Evolutionary conservation across 1,284 basidiomycete species (phyloP), one percentile per base, ranked within the genome.

Genomic region (Coniferiporia sulphurascens): DNA sequence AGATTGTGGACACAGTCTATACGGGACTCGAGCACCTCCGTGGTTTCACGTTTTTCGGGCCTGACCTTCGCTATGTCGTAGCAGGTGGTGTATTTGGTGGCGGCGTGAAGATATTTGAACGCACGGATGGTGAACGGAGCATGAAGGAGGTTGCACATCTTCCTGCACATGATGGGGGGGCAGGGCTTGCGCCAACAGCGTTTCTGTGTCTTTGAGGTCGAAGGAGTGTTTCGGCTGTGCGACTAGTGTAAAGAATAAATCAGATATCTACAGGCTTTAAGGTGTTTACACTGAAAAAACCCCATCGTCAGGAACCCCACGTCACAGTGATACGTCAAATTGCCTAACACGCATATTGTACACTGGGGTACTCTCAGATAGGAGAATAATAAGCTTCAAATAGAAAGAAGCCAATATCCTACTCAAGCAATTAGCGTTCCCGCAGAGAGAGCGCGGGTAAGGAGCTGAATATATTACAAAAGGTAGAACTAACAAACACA

Each of bases 81-180:
- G 63, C 69, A 12, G 72, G 71, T 2, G 72, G 72, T 4, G 64
- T 63, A 15, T 60, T 65, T 21, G 70, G 68, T 8, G 70, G 70
- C 9, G 72, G 71, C 0, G 68, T 73, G 15, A 72, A 72, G 58
- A 63, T 73, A 12, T 73, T 67, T 49, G 72, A 74, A 61, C 52
- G 70, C 21, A 58, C 65, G 4, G 61, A 65, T 3, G 64, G 62
- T 2, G 71, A 72, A 2, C 52, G 51, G 19, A 55, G 53, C 5
- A 55, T 72, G 56, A 63, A 58, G 50, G 68, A 68, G 58, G 55
- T 69, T 22, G 69, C 63, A 34, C 51, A 53, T 21, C 32, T 59
- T 10, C 36, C 43, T 45, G 56, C 38, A 15, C 7, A 19, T 8
- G 41, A 51, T 13, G 56, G 50, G 9, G 45, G 55, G 12, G 27